Evolutionary conservation across 192 early-diverging fungal genomes (phyloP).

Genomic region (Umbelopsis ramanniana): DNA sequence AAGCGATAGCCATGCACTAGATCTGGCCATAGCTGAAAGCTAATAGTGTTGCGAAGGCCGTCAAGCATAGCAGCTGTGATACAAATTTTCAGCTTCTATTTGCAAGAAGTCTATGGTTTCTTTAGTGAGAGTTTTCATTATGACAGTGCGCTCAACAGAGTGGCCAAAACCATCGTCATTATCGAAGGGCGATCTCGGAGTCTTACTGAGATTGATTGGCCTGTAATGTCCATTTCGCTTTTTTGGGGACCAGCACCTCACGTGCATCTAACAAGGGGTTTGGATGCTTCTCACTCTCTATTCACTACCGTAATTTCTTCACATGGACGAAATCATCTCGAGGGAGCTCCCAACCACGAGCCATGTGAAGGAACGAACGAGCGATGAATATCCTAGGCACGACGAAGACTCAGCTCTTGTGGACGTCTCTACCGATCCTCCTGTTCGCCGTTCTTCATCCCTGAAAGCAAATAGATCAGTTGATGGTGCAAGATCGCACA

Average conservation of each 20-base stretch:
- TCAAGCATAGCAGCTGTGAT: too few relatives aligned
- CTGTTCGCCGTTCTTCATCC: conserved; percentile 7
- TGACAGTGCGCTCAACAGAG: too few relatives aligned
- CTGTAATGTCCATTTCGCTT: background rate
- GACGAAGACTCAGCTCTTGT: background rate
- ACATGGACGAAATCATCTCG: conserved; percentile 21
- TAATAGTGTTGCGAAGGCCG: too few relatives aligned
- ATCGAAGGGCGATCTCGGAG: background rate
- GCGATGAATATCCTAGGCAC: background rate
- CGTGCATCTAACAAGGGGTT: background rate
- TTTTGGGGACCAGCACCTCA: conserved; percentile 15
- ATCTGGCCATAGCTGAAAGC: too few relatives aligned
- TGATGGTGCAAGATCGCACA: conserved; percentile 3
- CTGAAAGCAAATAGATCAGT: conserved; percentile 8
- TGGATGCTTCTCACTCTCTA: background rate
- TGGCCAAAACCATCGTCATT: background rate
- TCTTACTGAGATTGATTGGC: background rate
- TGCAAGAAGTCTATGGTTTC: too few relatives aligned
- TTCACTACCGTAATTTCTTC: conserved; percentile 7
- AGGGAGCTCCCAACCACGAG: background rate
- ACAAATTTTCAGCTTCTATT: too few relatives aligned
- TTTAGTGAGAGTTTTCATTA: too few relatives aligned
- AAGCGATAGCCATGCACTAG: too few relatives aligned
- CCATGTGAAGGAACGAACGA: conserved; percentile 12
- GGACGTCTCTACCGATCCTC: background rate